These are phyloP conservation scores for Podaxis sp. DNA, from an alignment of 768 basidiomycete species.

Conservation along the genomic window DNA sequence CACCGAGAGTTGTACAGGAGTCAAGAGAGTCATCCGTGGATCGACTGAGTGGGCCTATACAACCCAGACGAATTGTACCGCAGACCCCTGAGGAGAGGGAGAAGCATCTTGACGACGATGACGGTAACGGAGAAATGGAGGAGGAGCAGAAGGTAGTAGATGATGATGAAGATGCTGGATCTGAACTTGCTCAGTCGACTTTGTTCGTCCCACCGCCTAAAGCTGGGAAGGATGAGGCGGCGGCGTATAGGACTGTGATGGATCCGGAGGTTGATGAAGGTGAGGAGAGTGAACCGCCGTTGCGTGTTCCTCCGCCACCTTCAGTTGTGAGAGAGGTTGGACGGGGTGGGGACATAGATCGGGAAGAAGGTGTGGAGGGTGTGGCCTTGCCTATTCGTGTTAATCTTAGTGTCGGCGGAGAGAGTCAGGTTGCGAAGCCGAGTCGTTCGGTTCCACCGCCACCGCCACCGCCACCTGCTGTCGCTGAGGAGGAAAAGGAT, in stretches of 20 bases:
- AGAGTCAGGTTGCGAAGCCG: constrained; percentile 19
- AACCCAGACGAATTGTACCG: constrained; percentile 28
- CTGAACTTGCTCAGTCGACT: constrained; percentile 22
- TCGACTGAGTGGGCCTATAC: constrained; percentile 18
- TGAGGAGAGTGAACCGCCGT: constrained; percentile 26
- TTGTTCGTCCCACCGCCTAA: constrained; percentile 29
- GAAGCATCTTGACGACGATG: constrained; percentile 9
- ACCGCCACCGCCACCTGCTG: constrained; percentile 18
- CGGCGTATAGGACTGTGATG: constrained; percentile 14
- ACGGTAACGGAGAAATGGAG: constrained; percentile 12
- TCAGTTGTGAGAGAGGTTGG: neutral
- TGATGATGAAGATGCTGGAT: neutral
- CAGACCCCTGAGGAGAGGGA: constrained; percentile 22
- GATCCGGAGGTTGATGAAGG: constrained; percentile 24
- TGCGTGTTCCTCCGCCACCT: constrained; percentile 23
- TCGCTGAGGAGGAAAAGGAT: constrained; percentile 16
- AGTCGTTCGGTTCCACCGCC: constrained; percentile 14
- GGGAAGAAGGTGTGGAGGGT: constrained; percentile 1
- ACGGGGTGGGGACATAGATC: neutral
- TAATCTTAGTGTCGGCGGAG: neutral
- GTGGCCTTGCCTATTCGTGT: constrained; percentile 17
- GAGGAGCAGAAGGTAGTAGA: neutral
- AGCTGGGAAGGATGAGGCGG: constrained; percentile 8
- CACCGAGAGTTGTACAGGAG: neutral
- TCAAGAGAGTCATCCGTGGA: constrained; percentile 5